Conservation (phyloP, 2,329 filamentous ascomycete genomes). For the Paracoccidioides lutzii region DNA sequence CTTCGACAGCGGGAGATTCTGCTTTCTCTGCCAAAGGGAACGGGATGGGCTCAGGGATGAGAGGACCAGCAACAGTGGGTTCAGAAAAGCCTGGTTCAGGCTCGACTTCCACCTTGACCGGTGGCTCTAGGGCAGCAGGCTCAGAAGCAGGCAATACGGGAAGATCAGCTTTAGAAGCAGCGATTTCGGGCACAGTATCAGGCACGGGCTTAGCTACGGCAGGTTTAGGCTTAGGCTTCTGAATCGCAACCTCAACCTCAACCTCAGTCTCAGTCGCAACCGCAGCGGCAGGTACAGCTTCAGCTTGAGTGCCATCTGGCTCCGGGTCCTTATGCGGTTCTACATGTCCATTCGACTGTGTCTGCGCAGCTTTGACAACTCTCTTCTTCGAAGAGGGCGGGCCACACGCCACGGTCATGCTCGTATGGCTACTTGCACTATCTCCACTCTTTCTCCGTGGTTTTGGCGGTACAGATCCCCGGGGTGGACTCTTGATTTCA, state of each 20-base stretch:
- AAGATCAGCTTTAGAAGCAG: neutral
- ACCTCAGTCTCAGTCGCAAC: neutral
- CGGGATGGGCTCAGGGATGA: neutral
- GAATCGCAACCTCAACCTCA: neutral
- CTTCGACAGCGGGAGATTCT: neutral
- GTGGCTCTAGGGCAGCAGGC: neutral
- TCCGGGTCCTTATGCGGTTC: constrained; percentile 11
- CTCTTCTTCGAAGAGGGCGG: neutral
- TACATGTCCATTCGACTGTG: constrained; percentile 14
- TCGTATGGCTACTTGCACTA: neutral
- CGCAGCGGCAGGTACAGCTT: neutral
- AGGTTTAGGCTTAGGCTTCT: neutral
- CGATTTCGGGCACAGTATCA: neutral
- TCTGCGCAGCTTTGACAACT: constrained; percentile 10
- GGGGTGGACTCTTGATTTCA: constrained; percentile 30
- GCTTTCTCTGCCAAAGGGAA: neutral
- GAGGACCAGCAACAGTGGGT: neutral
- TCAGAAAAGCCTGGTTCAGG: neutral
- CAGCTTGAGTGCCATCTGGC: neutral
- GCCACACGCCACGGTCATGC: neutral
- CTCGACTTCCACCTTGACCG: neutral
- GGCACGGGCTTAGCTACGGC: neutral
- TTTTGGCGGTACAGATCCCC: constrained; percentile 5
- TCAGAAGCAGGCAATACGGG: neutral
- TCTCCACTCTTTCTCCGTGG: constrained; percentile 1